These are phyloP conservation scores for Penicillium sp. DNA, from an alignment of 2,329 filamentous ascomycete genomes.

Conservation along the genomic window DNA sequence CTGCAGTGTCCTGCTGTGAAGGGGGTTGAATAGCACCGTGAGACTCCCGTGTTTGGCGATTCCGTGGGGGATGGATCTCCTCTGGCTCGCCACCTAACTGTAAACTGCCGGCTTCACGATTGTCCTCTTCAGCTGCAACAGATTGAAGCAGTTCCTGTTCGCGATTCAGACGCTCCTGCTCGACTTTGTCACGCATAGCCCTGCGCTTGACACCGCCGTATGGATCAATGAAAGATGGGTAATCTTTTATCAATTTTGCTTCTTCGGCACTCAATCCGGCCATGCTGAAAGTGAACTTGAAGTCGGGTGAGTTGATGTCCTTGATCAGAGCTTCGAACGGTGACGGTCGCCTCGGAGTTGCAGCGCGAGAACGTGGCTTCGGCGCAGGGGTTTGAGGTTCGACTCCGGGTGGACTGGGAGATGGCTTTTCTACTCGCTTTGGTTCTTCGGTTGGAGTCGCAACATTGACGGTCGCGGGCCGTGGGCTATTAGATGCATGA, in stretches of 20 bases:
- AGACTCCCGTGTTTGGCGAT: conserved; percentile 53
- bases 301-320: conserved; percentile 48
- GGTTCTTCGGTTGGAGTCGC: conserved; percentile 35
- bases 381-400: conserved; percentile 21
- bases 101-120: conserved; percentile 76
- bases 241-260: conserved; percentile 52
- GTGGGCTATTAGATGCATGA: conserved; percentile 76
- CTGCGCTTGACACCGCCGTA: conserved; percentile 78
- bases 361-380: conserved; percentile 20
- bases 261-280: conserved; percentile 47
- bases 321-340: conserved; percentile 43
- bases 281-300: conserved; percentile 54
- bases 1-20: conserved; percentile 60
- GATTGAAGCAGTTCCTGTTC: conserved; percentile 55
- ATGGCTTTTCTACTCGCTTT: conserved; percentile 35
- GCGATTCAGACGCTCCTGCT: conserved; percentile 56
- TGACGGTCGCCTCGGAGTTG: conserved; percentile 24
- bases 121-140: conserved; percentile 62
- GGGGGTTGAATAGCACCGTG: conserved; percentile 70
- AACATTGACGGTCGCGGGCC: conserved; percentile 50
- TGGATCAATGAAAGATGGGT: conserved; percentile 77
- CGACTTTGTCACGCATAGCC: conserved; percentile 66
- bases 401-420: conserved; percentile 22
- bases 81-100: conserved; percentile 92
- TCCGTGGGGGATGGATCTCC: conserved; percentile 57